phyloP scores from a whole-genome alignment of 495 filamentous ascomycete genomes.

The Penicillium canariense region DNA sequence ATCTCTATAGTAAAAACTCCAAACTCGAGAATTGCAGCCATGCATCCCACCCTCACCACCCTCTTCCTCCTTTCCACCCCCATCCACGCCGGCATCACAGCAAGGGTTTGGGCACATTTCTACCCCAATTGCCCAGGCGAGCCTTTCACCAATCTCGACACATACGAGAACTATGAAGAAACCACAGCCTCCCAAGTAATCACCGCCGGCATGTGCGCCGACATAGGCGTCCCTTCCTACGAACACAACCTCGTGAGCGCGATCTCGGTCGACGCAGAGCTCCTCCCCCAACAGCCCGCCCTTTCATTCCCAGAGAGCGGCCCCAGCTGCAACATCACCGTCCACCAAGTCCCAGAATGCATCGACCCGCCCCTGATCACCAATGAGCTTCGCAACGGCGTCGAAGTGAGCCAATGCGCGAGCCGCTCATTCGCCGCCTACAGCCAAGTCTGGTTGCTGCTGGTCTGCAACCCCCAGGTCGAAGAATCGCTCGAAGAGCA shows the following conservation, averaged over 20 bases:
- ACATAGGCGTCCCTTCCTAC: conserved; percentile 31
- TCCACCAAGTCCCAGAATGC: conserved; percentile 40
- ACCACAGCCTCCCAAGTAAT: conserved; percentile 27
- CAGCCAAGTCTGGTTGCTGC: conserved; percentile 34
- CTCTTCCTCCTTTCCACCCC: conserved; percentile 28
- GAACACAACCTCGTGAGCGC: conserved; percentile 27
- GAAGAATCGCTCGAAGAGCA: conserved; percentile 4
- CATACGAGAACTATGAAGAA: conserved; percentile 30
- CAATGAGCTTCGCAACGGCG: conserved; percentile 21
- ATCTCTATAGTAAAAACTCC: background rate
- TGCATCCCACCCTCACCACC: conserved; percentile 22
- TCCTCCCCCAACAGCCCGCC: conserved; percentile 18
- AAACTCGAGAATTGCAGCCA: conserved; percentile 6
- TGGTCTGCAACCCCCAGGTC: conserved; percentile 25
- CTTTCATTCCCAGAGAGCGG: conserved; percentile 14
- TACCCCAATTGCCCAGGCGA: conserved; percentile 35
- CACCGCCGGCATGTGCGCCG: conserved; percentile 26
- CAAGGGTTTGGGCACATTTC: conserved; percentile 39
- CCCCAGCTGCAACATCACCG: conserved; percentile 33
- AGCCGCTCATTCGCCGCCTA: conserved; percentile 26
- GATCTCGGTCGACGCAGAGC: conserved; percentile 34
- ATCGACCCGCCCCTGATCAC: conserved; percentile 32
- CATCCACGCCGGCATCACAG: conserved; percentile 25
- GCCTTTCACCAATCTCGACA: conserved; percentile 21
- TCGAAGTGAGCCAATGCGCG: conserved; percentile 29